Percentiles rank a stretch among this genome's conserved stretches.
These are phyloP conservation scores for Balansia obtecta DNA, from an alignment of 2,329 filamentous ascomycete species.

Conservation along the genomic window DNA sequence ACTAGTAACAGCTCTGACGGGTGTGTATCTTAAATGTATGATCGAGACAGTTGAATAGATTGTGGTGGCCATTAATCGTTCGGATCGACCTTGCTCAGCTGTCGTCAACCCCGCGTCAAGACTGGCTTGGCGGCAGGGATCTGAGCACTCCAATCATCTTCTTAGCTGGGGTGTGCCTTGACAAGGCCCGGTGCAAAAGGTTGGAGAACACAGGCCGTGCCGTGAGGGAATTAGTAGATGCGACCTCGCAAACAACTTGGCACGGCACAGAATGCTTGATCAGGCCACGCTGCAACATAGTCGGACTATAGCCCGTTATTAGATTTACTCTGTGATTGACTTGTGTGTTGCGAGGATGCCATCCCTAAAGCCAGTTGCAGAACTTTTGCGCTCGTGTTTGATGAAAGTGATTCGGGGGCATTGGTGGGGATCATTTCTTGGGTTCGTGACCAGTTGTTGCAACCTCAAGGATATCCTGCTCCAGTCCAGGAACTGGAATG, in stretches of 20 bases:
- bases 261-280: neutral
- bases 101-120: neutral
- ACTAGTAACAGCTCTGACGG: neutral
- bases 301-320: neutral
- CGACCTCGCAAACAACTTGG: too few relatives aligned
- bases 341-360: too few relatives aligned
- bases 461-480: constrained; percentile 67
- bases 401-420: neutral
- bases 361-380: neutral
- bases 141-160: neutral
- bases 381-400: neutral
- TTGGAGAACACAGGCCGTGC: neutral
- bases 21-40: neutral
- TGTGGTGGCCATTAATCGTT: neutral
- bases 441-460: constrained; percentile 66
- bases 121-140: neutral
- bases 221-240: too few relatives aligned
- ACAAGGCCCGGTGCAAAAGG: neutral
- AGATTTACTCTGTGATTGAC: neutral
- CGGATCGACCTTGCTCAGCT: neutral
- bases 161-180: neutral
- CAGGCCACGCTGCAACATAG: neutral
- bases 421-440: constrained; percentile 6
- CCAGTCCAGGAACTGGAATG: constrained; percentile 59
- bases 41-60: neutral